Conservation (phyloP, 169 alveolate genomes). For the Plasmodium yoelii region DNA sequence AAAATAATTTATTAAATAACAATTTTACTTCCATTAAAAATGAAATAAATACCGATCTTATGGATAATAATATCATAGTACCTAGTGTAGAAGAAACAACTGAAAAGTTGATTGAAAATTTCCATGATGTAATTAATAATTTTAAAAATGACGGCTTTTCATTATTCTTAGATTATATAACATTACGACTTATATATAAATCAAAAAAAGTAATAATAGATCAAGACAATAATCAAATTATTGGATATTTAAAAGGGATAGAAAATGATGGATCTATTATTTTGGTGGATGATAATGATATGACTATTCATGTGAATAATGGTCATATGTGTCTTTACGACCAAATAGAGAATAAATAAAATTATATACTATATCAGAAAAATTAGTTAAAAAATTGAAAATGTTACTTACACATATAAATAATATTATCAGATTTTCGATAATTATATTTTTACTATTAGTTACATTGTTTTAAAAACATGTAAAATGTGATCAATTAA, state of each 20-base stretch:
- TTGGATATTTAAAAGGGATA: slow-evolving; percentile 7
- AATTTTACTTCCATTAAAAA: slow-evolving; percentile 43
- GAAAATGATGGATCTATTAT: slow-evolving; percentile 19
- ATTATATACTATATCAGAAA: neutral
- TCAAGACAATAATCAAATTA: slow-evolving; percentile 22
- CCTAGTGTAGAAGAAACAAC: slow-evolving; percentile 40
- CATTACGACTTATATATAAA: slow-evolving; percentile 26
- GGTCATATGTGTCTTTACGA: slow-evolving; percentile 23
- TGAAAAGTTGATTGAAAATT: slow-evolving; percentile 20
- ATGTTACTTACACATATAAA: no score
- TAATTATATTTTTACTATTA: no score
- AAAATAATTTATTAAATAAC: slow-evolving; percentile 8
- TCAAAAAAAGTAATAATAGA: slow-evolving; percentile 8
- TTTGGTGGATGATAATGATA: neutral
- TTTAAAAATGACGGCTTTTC: slow-evolving; percentile 36
- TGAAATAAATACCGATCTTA: neutral
- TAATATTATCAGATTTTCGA: no score
- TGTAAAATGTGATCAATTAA: no score
- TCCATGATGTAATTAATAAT: neutral
- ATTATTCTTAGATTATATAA: slow-evolving; percentile 14
- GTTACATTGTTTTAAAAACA: no score
- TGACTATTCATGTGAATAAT: slow-evolving; percentile 15
- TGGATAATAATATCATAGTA: neutral
- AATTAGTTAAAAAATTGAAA: no score
- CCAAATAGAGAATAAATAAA: neutral